Base-by-base conservation (phyloP, 768 basidiomycete genomes). In the Pleurotus eryngii region DNA sequence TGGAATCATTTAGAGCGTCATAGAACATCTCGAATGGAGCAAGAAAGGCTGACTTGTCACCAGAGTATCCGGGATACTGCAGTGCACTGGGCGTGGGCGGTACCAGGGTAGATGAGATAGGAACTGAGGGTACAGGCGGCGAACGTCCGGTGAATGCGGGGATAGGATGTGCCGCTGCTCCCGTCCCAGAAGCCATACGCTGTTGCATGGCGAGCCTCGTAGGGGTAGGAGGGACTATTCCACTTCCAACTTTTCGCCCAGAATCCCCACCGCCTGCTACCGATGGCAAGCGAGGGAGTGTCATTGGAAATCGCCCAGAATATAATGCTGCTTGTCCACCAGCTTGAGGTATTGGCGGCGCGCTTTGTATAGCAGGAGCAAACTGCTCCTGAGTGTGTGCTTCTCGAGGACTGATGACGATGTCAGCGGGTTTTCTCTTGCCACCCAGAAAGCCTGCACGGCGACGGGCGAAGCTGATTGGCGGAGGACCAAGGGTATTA, bases 1-100 rank as follows among this genome's bases (percentile, higher is more conserved):
- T 86, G 14, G 88, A 85, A 68, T 92, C 92, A 55, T 85, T 81
- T 30, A 95, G 81, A 3, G 90, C 86, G 58, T 94, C 91, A 67
- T 92, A 95, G 70, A 95, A 94, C 51, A 80, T 70, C 64, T 88
- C 89, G 62, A 94, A 95, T 2, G 90, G 91, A 0, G 87, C 84
- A 48, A 95, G 72, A 69, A 95, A 95, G 17, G 90, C 86, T 1
- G 82, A 75, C 67, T 87, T 90, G 65, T 87, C 86, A 20, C 81
- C 80, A 8, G 80, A 65, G 64, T 83, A 85, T 11, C 78, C 79
- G 1, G 84, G 81, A 40, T 81, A 82, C 14, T 85, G 84, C 17
- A 89, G 75, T 9, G 80, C 75, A n/a, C 81, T 81, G 3, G 88
- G 86, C 1, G 89, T 89, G 3, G 84, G 84, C 2, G 89, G 89